A percentile compares a stretch with the other conserved stretches of the same genome.
Evolutionary conservation across 176 grass and related monocot species (phyloP).

Genomic region (Lolium rigidum): DNA sequence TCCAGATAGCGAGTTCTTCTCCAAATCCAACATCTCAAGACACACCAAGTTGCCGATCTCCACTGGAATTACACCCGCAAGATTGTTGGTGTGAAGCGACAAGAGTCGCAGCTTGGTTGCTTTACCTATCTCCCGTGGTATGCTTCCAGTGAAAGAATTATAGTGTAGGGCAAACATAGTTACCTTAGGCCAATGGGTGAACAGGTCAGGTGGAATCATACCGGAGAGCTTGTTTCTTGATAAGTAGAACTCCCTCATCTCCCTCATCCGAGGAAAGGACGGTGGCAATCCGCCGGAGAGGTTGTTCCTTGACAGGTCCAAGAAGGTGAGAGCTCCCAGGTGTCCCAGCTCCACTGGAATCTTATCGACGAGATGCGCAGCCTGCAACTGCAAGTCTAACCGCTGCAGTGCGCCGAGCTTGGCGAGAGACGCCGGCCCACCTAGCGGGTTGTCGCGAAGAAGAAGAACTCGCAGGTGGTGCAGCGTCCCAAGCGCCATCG

Average conservation of each 20-base stretch:
- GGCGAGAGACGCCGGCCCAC: slow-evolving; percentile 1
- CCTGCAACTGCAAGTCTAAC: slow-evolving; percentile 23
- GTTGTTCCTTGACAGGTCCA: slow-evolving; percentile 39
- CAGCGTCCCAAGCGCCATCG: slow-evolving; percentile 29
- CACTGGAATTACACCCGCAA: slow-evolving; percentile 33
- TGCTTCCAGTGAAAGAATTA: slow-evolving; percentile 41
- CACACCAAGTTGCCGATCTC: slow-evolving; percentile 24
- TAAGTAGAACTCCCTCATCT: slow-evolving; percentile 35
- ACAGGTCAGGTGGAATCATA: slow-evolving; percentile 19
- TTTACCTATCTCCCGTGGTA: slow-evolving; percentile 18
- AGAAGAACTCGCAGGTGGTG: slow-evolving; percentile 9
- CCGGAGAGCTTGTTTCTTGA: slow-evolving; percentile 42
- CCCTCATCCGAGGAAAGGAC: background rate
- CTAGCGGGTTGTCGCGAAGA: slow-evolving; percentile 35
- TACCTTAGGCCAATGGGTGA: slow-evolving; percentile 23
- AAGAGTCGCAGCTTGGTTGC: slow-evolving; percentile 27
- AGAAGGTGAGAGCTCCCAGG: slow-evolving; percentile 24
- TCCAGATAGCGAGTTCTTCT: slow-evolving; percentile 35
- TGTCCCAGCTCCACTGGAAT: slow-evolving; percentile 32
- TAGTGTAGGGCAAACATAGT: slow-evolving; percentile 40
- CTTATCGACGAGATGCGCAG: background rate
- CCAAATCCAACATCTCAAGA: slow-evolving; percentile 42
- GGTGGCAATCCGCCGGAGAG: slow-evolving; percentile 33
- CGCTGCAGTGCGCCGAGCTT: background rate
- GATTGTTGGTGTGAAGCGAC: slow-evolving; percentile 38